These are phyloP conservation scores for Blastobotrys arbuscula DNA, from an alignment of 1,139 yeast species.

Conservation along the genomic window DNA sequence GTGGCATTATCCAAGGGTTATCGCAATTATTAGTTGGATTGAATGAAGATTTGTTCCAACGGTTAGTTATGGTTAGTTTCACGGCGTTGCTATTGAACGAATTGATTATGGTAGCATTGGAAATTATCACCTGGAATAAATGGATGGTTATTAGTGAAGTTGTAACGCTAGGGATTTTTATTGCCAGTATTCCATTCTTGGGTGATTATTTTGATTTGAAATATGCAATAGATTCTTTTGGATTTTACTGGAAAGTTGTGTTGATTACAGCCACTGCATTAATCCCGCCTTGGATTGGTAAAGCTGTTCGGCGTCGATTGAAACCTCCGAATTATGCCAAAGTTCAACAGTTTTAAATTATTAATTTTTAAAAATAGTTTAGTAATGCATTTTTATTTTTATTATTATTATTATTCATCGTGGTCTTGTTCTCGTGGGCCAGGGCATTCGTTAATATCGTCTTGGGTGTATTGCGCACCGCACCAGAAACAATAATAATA, in stretches of 20 bases:
- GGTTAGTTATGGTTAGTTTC: conserved; percentile 80
- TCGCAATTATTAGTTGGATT: conserved; percentile 72
- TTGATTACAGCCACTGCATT: conserved; percentile 65
- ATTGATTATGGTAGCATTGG: conserved; percentile 87
- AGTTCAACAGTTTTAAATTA: conserved; percentile 59
- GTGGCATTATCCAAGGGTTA: conserved; percentile 67
- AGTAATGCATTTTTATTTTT: background rate
- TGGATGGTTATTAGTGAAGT: conserved; percentile 70
- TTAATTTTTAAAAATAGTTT: background rate
- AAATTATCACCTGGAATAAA: conserved; percentile 84
- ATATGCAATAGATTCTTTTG: conserved; percentile 49
- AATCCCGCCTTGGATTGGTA: conserved; percentile 85
- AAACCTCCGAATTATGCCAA: conserved; percentile 98
- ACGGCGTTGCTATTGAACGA: conserved; percentile 79
- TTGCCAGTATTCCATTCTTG: conserved; percentile 75
- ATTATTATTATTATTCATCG: conserved; percentile 4
- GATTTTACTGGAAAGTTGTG: conserved; percentile 63
- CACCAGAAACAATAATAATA: conserved; percentile 47
- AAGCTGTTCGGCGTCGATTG: conserved; percentile 63
- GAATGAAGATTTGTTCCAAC: conserved; percentile 48
- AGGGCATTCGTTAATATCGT: conserved; percentile 45
- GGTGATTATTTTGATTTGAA: conserved; percentile 74
- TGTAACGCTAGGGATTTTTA: conserved; percentile 59
- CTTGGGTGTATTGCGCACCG: conserved; percentile 38
- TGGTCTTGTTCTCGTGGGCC: conserved; percentile 43